Evolutionary conservation across 345 rosid species (phyloP).

Genomic region (Citrus reticulata): DNA sequence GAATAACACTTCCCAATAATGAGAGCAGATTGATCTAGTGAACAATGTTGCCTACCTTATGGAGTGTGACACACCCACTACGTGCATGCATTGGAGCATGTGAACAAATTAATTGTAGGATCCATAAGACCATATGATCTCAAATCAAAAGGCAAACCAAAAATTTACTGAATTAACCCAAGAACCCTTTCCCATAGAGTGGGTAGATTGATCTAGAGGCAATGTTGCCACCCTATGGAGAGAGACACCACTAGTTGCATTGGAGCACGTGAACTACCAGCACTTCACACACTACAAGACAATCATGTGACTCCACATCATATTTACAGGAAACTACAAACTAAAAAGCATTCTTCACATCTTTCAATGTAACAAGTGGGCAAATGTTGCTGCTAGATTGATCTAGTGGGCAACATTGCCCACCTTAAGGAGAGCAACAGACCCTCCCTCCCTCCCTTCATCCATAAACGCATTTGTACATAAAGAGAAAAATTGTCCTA

Average conservation of each 20-base stretch:
- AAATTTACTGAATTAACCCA: neutral
- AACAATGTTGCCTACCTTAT: neutral
- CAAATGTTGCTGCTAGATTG: neutral
- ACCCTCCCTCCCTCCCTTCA: neutral
- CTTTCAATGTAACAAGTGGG: neutral
- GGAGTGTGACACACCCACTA: neutral
- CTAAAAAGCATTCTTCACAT: neutral
- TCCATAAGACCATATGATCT: neutral
- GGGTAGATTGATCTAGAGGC: neutral
- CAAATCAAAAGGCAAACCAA: neutral
- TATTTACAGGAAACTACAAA: neutral
- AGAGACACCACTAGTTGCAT: neutral
- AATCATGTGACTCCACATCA: neutral
- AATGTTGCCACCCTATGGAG: neutral
- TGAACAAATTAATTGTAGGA: neutral
- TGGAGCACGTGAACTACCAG: neutral
- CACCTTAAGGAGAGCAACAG: neutral
- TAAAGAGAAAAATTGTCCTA: no score
- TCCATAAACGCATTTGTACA: neutral
- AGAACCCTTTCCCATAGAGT: neutral
- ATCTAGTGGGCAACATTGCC: neutral
- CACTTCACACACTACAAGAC: neutral
- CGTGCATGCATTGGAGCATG: neutral
- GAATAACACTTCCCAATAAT: neutral
- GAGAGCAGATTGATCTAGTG: neutral